Conservation (phyloP, 2,329 filamentous ascomycete species). For the Purpureocillium takamizusanense region DNA sequence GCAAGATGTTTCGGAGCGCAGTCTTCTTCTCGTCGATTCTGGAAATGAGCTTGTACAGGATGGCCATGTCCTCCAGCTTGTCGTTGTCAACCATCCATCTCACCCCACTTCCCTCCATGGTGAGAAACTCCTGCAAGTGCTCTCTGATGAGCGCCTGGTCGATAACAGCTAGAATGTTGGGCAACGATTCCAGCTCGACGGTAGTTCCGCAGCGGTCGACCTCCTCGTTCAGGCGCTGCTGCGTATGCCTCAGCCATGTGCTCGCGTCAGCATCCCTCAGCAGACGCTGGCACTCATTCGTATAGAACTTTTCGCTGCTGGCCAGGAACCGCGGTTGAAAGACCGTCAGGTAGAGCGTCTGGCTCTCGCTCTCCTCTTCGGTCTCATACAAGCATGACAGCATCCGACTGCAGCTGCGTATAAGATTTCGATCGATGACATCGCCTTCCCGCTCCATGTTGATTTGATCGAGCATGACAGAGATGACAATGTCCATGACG, state of each 20-base stretch:
- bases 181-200: conserved; percentile 61
- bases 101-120: conserved; percentile 76
- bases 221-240: conserved; percentile 70
- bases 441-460: conserved; percentile 88
- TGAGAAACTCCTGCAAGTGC: conserved; percentile 73
- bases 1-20: conserved; percentile 61
- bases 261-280: conserved; percentile 72
- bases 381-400: conserved; percentile 80
- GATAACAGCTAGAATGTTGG: conserved; percentile 67
- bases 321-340: conserved; percentile 75
- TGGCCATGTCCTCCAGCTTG: conserved; percentile 65
- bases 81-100: conserved; percentile 90
- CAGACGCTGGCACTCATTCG: conserved; percentile 62
- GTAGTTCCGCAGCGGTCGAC: conserved; percentile 74
- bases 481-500: conserved; percentile 69
- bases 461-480: conserved; percentile 82
- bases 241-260: conserved; percentile 70
- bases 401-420: conserved; percentile 83
- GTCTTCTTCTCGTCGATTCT: conserved; percentile 68
- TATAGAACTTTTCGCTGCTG: conserved; percentile 66
- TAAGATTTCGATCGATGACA: conserved; percentile 71
- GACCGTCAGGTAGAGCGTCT: conserved; percentile 72
- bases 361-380: conserved; percentile 64
- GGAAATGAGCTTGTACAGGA: conserved; percentile 70
- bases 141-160: conserved; percentile 71